These are phyloP conservation scores for Russula griseocarnosa DNA, from an alignment of 768 basidiomycete species.

Conservation along the genomic window DNA sequence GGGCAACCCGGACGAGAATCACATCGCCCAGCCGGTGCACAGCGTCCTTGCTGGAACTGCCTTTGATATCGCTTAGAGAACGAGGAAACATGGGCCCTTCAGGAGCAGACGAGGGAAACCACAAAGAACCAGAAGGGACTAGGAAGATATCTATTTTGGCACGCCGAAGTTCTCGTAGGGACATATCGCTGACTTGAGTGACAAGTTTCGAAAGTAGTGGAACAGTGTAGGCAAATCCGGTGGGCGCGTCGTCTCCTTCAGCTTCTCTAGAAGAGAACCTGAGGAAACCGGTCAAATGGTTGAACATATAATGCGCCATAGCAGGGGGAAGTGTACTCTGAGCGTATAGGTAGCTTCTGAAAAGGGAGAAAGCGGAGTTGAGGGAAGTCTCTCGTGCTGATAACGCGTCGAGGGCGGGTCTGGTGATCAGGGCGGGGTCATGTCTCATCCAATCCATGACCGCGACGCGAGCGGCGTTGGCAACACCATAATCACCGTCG, in stretches of 20 bases:
- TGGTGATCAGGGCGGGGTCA: conserved; percentile 62
- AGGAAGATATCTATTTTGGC: conserved; percentile 67
- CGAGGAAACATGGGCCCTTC: conserved; percentile 60
- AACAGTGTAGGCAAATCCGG: conserved; percentile 50
- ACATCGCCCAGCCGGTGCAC: conserved; percentile 48
- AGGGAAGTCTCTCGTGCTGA: conserved; percentile 49
- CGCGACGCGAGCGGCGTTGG: conserved; percentile 52
- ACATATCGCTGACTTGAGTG: conserved; percentile 65
- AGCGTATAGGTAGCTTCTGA: conserved; percentile 57
- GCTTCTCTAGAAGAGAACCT: conserved; percentile 48
- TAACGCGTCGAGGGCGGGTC: conserved; percentile 59
- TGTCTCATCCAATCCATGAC: conserved; percentile 68
- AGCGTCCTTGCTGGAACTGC: conserved; percentile 29
- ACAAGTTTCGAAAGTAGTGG: conserved; percentile 58
- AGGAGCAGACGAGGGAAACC: conserved; percentile 59
- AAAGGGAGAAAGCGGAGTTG: conserved; percentile 44
- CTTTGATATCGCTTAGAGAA: conserved; percentile 39
- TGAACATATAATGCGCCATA: conserved; percentile 63
- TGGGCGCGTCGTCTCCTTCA: conserved; percentile 43
- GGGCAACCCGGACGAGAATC: conserved; percentile 61
- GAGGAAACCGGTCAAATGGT: conserved; percentile 64
- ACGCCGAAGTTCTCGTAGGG: conserved; percentile 65
- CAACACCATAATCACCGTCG: conserved; percentile 51
- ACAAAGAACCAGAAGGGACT: conserved; percentile 65
- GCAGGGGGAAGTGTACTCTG: conserved; percentile 56